A percentile compares a stretch with the other conserved stretches of the same genome.
These are phyloP conservation scores for Candida morakotiae DNA, from an alignment of 805 yeast genomes.

Conservation along the genomic window DNA sequence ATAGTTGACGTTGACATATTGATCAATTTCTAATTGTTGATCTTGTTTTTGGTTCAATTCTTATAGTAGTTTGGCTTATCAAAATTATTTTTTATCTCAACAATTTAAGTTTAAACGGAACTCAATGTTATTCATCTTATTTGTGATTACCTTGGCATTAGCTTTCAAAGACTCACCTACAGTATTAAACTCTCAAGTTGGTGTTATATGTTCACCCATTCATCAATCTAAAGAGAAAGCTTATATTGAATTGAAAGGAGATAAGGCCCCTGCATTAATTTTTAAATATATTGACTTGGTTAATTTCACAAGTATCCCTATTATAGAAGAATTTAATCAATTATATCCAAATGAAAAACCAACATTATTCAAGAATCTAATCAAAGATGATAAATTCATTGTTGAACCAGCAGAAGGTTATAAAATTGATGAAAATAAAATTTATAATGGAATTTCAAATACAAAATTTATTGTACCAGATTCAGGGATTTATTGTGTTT, in stretches of 20 bases:
- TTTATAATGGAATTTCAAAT: slow-evolving; percentile 10
- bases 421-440: slow-evolving; percentile 6
- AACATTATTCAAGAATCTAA: slow-evolving; percentile 8
- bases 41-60: too few relatives aligned
- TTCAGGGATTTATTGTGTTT: slow-evolving; percentile 29
- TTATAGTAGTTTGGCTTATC: too few relatives aligned
- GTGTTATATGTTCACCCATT: slow-evolving; percentile 6
- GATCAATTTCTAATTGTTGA: too few relatives aligned
- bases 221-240: slow-evolving; percentile 7
- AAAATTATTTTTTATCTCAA: too few relatives aligned
- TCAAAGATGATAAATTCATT: slow-evolving; percentile 11
- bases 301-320: slow-evolving; percentile 17
- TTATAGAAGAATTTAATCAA: slow-evolving; percentile 11
- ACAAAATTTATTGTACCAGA: slow-evolving; percentile 14
- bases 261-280: slow-evolving; percentile 20
- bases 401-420: slow-evolving; percentile 8
- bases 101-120: too few relatives aligned
- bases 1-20: too few relatives aligned
- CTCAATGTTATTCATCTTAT: neutral
- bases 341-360: slow-evolving; percentile 6
- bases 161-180: slow-evolving; percentile 2
- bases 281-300: slow-evolving; percentile 20
- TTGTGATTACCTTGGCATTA: neutral
- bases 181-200: neutral
- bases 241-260: slow-evolving; percentile 10